Evolutionary conservation across 1,284 basidiomycete genomes (phyloP).

Genomic region (Apiotrichum gamsii): DNA sequence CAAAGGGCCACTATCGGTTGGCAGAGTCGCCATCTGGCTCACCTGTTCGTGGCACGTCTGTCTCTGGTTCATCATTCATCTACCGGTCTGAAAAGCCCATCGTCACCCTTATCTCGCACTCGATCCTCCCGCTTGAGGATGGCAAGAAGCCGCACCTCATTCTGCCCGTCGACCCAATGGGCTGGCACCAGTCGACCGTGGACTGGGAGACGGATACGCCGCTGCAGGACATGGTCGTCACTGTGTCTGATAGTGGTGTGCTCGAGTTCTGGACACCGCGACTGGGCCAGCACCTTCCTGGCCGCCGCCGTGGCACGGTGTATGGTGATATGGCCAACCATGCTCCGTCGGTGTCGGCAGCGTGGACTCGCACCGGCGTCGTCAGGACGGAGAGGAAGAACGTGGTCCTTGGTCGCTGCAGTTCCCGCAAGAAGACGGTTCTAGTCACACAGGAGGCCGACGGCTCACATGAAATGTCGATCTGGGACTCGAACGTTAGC

Average conservation of each 20-base stretch:
- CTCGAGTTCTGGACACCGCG: conserved; percentile 72
- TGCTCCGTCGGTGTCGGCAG: background rate
- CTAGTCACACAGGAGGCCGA: conserved; percentile 48
- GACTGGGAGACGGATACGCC: conserved; percentile 40
- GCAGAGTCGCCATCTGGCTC: conserved; percentile 28
- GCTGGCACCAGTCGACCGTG: conserved; percentile 57
- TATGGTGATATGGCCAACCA: conserved; percentile 4
- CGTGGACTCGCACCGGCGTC: conserved; percentile 54
- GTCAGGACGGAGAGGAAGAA: conserved; percentile 64
- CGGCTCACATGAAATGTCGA: conserved; percentile 67
- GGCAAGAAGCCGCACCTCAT: conserved; percentile 27
- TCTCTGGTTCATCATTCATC: background rate
- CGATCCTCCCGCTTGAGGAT: conserved; percentile 27
- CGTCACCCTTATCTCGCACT: conserved; percentile 33
- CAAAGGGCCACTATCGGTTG: background rate
- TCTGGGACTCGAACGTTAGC: conserved; percentile 92
- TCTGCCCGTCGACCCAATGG: conserved; percentile 83
- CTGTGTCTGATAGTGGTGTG: conserved; percentile 64
- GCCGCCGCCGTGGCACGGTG: conserved; percentile 3
- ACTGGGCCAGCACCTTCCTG: conserved; percentile 45
- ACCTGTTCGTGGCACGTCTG: background rate
- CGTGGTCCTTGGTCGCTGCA: conserved; percentile 67
- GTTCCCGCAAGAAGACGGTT: conserved; percentile 81
- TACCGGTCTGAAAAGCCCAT: conserved; percentile 23
- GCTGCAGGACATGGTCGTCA: conserved; percentile 65